Percentiles rank a stretch among this genome's conserved stretches.
These are phyloP conservation scores for Bathelium albidoporum DNA, from an alignment of 495 filamentous ascomycete genomes.

Conservation along the genomic window DNA sequence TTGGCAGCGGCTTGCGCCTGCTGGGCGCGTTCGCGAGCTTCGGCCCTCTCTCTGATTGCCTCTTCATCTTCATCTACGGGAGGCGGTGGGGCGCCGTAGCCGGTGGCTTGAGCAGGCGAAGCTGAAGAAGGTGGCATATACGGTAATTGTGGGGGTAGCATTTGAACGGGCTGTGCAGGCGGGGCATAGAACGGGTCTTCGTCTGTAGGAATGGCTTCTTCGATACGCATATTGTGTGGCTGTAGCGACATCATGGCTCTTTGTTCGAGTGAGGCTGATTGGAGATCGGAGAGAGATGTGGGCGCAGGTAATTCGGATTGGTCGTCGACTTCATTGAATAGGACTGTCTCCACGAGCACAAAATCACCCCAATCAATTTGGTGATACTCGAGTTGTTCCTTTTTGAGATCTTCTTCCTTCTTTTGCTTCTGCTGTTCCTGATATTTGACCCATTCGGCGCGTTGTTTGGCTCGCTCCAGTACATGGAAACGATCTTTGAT, in stretches of 20 bases:
- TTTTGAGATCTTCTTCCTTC: conserved; percentile 80
- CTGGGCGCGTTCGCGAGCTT: conserved; percentile 60
- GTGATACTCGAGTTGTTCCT: conserved; percentile 72
- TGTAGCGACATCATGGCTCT: conserved; percentile 80
- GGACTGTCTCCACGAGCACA: conserved; percentile 88
- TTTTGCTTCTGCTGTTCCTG: conserved; percentile 78
- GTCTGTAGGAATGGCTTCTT: conserved; percentile 80
- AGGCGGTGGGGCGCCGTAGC: conserved; percentile 18
- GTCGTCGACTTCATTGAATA: conserved; percentile 84
- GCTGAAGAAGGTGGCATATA: conserved; percentile 8
- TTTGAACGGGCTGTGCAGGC: conserved; percentile 6
- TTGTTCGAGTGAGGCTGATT: conserved; percentile 88
- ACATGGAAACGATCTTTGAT: conserved; percentile 68
- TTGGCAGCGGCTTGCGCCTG: conserved; percentile 63
- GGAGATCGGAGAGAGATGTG: conserved; percentile 77
- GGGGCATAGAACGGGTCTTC: conserved; percentile 10
- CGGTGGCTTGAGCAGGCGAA: conserved; percentile 10
- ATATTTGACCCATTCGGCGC: conserved; percentile 78
- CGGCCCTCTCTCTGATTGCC: conserved; percentile 54
- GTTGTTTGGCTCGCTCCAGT: conserved; percentile 65
- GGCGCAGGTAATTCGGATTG: conserved; percentile 78
- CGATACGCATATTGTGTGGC: conserved; percentile 67
- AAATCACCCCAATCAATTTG: conserved; percentile 99
- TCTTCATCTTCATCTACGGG: conserved; percentile 57
- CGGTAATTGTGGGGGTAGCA: conserved; percentile 27